phyloP scores from a whole-genome alignment of 2,329 filamentous ascomycete species.

The Pyricularia pennisetigena region DNA sequence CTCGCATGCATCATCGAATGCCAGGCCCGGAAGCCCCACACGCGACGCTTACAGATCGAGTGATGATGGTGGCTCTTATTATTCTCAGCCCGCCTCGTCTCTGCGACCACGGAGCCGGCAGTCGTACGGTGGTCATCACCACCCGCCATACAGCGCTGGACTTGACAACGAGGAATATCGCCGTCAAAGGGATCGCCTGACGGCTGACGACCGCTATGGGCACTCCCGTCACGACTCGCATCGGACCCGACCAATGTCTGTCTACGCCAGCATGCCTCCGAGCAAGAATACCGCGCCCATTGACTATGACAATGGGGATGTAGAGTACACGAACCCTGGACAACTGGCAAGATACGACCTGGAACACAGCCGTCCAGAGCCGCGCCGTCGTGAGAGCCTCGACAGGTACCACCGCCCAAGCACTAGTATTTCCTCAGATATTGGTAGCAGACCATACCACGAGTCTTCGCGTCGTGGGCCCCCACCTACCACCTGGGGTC shows the following conservation, averaged over 20 bases:
- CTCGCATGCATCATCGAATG: constrained; percentile 29
- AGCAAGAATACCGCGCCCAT: constrained; percentile 29
- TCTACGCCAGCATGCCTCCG: constrained; percentile 33
- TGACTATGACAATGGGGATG: constrained; percentile 49
- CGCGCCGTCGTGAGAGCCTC: constrained; percentile 41
- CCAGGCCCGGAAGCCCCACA: constrained; percentile 31
- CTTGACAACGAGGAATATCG: constrained; percentile 41
- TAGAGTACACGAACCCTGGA: constrained; percentile 54
- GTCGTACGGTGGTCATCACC: constrained; percentile 13
- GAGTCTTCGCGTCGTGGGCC: constrained; percentile 35
- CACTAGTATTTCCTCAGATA: constrained; percentile 39
- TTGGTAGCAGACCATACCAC: constrained; percentile 20
- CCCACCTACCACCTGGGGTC: constrained; percentile 59
- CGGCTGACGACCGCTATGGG: constrained; percentile 22
- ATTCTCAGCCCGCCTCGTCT: constrained; percentile 48
- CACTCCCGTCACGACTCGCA: constrained; percentile 28
- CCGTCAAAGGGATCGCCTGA: constrained; percentile 36
- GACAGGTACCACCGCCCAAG: constrained; percentile 48
- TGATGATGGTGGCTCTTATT: constrained; percentile 37
- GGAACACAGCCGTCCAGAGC: constrained; percentile 34
- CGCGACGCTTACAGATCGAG: constrained; percentile 40
- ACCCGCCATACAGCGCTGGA: constrained; percentile 33
- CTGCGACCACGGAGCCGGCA: constrained; percentile 32
- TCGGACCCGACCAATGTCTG: constrained; percentile 29
- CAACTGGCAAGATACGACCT: constrained; percentile 54